These are phyloP conservation scores for Volvariella volvacea DNA, from an alignment of 1,284 basidiomycete genomes.

Conservation along the genomic window DNA sequence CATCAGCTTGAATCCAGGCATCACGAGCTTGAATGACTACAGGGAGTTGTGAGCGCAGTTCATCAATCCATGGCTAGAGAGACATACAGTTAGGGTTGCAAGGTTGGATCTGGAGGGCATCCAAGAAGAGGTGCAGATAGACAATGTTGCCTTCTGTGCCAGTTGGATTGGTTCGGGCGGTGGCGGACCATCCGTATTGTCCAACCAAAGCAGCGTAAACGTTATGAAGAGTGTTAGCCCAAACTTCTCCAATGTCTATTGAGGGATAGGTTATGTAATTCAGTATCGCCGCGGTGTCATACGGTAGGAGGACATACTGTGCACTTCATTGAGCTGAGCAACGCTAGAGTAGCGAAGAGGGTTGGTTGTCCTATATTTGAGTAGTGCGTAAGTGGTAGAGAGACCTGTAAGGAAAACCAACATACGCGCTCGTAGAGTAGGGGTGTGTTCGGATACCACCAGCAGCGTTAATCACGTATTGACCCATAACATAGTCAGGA, in stretches of 20 bases:
- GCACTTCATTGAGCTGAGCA: slow-evolving; percentile 25
- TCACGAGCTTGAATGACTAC: slow-evolving; percentile 24
- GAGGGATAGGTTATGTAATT: background rate
- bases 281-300: background rate
- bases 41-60: background rate
- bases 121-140: slow-evolving; percentile 23
- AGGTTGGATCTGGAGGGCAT: slow-evolving; percentile 22
- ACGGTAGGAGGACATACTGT: slow-evolving; percentile 17
- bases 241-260: slow-evolving; percentile 27
- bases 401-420: slow-evolving; percentile 11
- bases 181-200: slow-evolving; percentile 18
- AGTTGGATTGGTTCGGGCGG: slow-evolving; percentile 17
- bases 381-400: background rate
- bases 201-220: slow-evolving; percentile 31
- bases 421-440: slow-evolving; percentile 17
- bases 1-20: slow-evolving; percentile 42
- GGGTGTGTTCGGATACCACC: slow-evolving; percentile 20
- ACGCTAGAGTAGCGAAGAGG: slow-evolving; percentile 27
- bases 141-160: slow-evolving; percentile 23
- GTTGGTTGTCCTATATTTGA: slow-evolving; percentile 16
- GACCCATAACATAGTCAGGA: slow-evolving; percentile 27
- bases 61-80: background rate
- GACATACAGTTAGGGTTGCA: slow-evolving; percentile 23
- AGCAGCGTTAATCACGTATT: slow-evolving; percentile 24
- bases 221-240: slow-evolving; percentile 23